Base-by-base conservation (phyloP, 768 basidiomycete genomes). In the Naganishia antarctica region DNA sequence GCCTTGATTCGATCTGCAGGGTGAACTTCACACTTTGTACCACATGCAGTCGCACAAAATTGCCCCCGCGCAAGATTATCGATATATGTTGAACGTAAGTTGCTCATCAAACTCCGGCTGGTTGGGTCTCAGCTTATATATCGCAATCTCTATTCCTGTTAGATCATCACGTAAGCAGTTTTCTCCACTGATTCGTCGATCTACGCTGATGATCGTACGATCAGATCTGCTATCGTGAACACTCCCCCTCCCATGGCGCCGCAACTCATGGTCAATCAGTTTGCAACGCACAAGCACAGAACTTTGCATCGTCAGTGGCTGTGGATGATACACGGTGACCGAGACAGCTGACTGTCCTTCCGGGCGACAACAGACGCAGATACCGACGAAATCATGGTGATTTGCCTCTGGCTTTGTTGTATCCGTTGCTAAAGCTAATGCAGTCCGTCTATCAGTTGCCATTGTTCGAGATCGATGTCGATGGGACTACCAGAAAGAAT, bases 191-290 rank as follows among this genome's bases (percentile, higher is more conserved):
- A 2, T 26, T 1, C 18, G n/a, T 23, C 7, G 9, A 26, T 26
- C 21, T 34, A 43, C 16, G 28, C 37, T 59, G 18, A 47, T 26
- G 4, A 43, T 18, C 34, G 4, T 6, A 2, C 48, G n/a, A 16
- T 41, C 9, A 85, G 89, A 4, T 91, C 90, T 71, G 94, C 94
- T 15, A 98, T 99, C 68, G 94, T 99, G 50, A 94, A 96, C 73
- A 96, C 94, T 5, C 92, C 94, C n/a, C 80, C 80, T 25, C 78
- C 79, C 1, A 78, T 80, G 60, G 83, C 81, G 2, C 91, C 93
- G 15, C 83, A 93, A 45, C 78, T 81, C 2, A 82, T 96, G 84
- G 90, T 96, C 13, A 84, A 84, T n/a, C 81, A 84, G 12, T 82
- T 94, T 44, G 87, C 78, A 4, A 70, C 66, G 15, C 91, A 92